Base-by-base conservation (phyloP, 352 stramenopile genomes). In the Bremia lactucae region DNA sequence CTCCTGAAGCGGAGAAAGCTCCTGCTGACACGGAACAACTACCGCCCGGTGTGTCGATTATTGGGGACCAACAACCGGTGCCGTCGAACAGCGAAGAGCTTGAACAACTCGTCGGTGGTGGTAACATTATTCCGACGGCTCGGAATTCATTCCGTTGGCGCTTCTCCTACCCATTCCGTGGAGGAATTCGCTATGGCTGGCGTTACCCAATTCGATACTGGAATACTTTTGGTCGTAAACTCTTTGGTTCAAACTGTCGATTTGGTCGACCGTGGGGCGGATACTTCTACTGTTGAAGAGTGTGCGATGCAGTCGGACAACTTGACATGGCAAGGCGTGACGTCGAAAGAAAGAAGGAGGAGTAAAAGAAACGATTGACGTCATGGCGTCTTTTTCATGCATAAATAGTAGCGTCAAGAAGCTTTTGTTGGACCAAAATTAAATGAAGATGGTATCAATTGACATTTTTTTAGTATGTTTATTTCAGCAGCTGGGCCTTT, bases 161-260 rank as follows among this genome's bases (percentile, higher is more conserved):
- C 34, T 71, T 53, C 46, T 55, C 43, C 22, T 57, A 36, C 39
- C 49, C 48, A 10, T 51, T 28, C 29, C 6, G 2, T 23, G 53
- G 54, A 21, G 43, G 62, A 19, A 49, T 45, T 24, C 44, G 54
- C 36, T 69, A 62, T 15, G 60, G 57, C 36, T 75, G 52, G 53
- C 52, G 57, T 44, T 75, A 75, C 42, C 60, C 64, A 34, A 19
- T 69, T 5, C 14, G 28, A 14, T 75, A 58, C 40, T 75, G 60
- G 61, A 59, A 69, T 50, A 24, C 14, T 4, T 63, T 50, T 15
- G 64, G 60, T 7, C 60, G 48, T 24, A 25, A 20, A 8, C 39
- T 66, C 40, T 75, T 59, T 49, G 60, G 57, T 2, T 29, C 31
- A 20, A 37, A 7, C 23, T 75, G 60, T 31, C 0, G 13, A 11